These are phyloP conservation scores for Chlorella ohadii DNA, from an alignment of 139 green algal species.

Conservation along the genomic window DNA sequence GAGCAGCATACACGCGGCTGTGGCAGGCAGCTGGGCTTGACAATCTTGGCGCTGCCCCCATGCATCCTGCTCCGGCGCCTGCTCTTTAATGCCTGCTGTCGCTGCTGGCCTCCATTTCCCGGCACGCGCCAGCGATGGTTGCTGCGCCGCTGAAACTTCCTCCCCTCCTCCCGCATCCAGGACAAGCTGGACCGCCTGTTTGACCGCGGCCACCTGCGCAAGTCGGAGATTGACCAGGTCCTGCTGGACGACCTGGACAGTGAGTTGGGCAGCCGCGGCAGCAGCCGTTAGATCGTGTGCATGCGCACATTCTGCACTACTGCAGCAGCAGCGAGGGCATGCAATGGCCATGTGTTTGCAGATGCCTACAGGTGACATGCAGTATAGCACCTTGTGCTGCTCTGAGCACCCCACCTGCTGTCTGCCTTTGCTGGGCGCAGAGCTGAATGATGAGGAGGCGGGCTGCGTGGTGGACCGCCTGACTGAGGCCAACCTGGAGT, in stretches of 20 bases:
- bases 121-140: no score
- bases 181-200: constrained; percentile 55
- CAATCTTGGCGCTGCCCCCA: not conserved
- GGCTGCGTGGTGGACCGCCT: constrained; percentile 56
- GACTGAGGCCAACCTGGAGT: constrained; percentile 53
- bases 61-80: not conserved
- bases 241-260: constrained; percentile 56
- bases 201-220: constrained; percentile 48
- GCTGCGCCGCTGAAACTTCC: no score
- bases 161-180: constrained; percentile 11
- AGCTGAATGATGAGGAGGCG: constrained; percentile 49
- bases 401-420: not conserved
- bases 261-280: not conserved
- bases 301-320: no score
- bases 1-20: not conserved
- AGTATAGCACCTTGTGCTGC: not conserved
- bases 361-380: no score
- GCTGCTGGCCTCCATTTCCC: no score
- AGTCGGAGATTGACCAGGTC: constrained; percentile 47
- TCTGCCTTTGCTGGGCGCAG: not conserved
- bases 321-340: no score
- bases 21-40: no score
- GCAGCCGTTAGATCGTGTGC: not conserved
- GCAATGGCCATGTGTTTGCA: no score
- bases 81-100: no score